Conservation (phyloP, 805 yeast genomes). For the Hyphopichia homilentoma region DNA sequence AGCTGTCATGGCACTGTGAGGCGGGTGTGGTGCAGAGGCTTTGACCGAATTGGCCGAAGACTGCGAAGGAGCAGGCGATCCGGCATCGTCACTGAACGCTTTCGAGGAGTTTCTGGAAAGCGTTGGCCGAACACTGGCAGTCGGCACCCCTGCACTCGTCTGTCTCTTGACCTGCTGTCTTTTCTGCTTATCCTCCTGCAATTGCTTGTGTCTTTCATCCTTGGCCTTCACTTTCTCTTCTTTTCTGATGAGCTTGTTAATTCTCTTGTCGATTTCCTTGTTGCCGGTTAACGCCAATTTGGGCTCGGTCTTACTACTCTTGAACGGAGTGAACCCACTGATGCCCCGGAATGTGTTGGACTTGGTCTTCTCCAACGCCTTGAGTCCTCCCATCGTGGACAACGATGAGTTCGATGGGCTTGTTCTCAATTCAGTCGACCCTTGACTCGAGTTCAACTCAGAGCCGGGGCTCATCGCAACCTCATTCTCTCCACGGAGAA, state of each 20-base stretch:
- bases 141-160: neutral
- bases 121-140: neutral
- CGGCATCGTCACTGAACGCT: neutral
- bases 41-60: too few species aligned
- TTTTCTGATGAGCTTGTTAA: constrained; percentile 27
- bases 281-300: constrained; percentile 17
- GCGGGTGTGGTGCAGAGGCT: too few species aligned
- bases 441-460: too few species aligned
- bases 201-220: constrained; percentile 5
- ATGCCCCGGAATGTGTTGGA: constrained; percentile 20
- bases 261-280: constrained; percentile 28
- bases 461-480: too few species aligned
- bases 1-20: too few species aligned
- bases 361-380: constrained; percentile 8
- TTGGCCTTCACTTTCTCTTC: constrained; percentile 21
- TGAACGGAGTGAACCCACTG: constrained; percentile 28
- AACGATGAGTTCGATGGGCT: constrained; percentile 8
- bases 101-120: constrained; percentile 1
- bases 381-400: constrained; percentile 1
- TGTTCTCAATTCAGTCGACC: constrained; percentile 4
- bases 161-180: constrained; percentile 1
- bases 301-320: constrained; percentile 18
- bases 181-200: constrained; percentile 6
- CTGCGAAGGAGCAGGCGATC: too few species aligned
- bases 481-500: too few species aligned